A percentile compares a stretch with the other conserved stretches of the same genome.
Evolutionary conservation across 768 basidiomycete genomes (phyloP).

Genomic region (Collybia nuda): DNA sequence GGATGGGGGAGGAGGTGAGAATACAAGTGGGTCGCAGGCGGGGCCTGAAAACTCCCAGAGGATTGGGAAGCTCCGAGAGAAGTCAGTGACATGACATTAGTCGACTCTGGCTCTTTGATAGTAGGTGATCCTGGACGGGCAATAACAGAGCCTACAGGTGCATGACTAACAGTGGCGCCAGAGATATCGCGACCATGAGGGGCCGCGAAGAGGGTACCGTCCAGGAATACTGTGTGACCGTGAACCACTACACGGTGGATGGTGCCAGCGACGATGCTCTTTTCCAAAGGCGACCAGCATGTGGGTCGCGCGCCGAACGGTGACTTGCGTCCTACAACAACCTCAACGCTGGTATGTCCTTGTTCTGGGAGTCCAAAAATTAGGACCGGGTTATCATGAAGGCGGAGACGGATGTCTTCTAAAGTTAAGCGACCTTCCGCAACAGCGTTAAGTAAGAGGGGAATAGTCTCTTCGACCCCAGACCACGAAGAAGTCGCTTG

Average conservation of each 20-base stretch:
- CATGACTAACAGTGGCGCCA: slow-evolving; percentile 50
- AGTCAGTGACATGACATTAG: slow-evolving; percentile 25
- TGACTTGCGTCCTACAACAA: slow-evolving; percentile 78
- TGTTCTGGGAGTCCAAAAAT: slow-evolving; percentile 94
- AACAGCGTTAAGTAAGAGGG: slow-evolving; percentile 86
- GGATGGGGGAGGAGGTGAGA: slow-evolving; percentile 66
- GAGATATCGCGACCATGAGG: slow-evolving; percentile 76
- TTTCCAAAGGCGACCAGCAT: slow-evolving; percentile 85
- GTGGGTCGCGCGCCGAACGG: slow-evolving; percentile 48
- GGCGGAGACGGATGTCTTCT: slow-evolving; percentile 75
- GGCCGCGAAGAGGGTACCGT: slow-evolving; percentile 66
- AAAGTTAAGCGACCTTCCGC: slow-evolving; percentile 75
- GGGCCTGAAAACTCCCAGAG: slow-evolving; percentile 25
- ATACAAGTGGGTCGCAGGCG: slow-evolving; percentile 36
- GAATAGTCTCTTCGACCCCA: slow-evolving; percentile 86
- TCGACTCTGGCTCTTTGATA: slow-evolving; percentile 23
- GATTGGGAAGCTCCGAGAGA: slow-evolving; percentile 20
- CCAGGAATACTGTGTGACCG: slow-evolving; percentile 85
- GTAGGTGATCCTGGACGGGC: slow-evolving; percentile 22
- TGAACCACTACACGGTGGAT: slow-evolving; percentile 92
- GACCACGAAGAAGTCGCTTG: slow-evolving; percentile 65
- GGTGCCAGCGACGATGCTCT: slow-evolving; percentile 60
- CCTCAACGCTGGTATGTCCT: slow-evolving; percentile 84
- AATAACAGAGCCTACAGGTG: slow-evolving; percentile 10
- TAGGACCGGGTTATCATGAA: slow-evolving; percentile 89